A percentile compares a stretch with the other conserved stretches of the same genome.
Evolutionary conservation across 2,329 filamentous ascomycete species (phyloP).

Genomic region (Pseudocercospora musae): DNA sequence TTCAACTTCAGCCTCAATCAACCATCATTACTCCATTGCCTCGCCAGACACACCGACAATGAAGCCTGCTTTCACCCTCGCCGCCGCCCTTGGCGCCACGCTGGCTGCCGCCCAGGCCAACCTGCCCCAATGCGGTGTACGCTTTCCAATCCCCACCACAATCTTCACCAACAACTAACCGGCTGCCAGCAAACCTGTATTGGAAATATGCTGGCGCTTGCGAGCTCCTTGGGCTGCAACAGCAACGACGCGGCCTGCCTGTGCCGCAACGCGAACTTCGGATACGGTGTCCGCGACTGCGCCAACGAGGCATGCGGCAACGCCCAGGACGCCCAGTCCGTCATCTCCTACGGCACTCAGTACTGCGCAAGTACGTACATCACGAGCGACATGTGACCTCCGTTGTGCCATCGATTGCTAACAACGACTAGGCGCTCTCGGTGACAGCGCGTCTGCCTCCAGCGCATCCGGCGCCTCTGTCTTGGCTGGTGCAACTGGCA

Average conservation of each 20-base stretch:
- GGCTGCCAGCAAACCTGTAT: conserved; percentile 35
- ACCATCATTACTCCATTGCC: not conserved
- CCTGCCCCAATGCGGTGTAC: conserved; percentile 38
- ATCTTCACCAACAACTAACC: conserved; percentile 6
- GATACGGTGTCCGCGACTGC: conserved; percentile 41
- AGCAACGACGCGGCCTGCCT: conserved; percentile 35
- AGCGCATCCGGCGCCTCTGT: conserved; percentile 18
- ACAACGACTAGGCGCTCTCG: conserved; percentile 14
- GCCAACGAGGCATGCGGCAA: conserved; percentile 35
- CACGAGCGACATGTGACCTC: not conserved
- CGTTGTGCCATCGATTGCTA: conserved; percentile 1
- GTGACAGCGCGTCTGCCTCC: conserved; percentile 19
- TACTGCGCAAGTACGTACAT: conserved; percentile 33
- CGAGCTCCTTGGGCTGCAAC: conserved; percentile 34
- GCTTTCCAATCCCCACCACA: conserved; percentile 14
- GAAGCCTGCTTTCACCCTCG: conserved; percentile 33
- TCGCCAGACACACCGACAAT: conserved; percentile 26
- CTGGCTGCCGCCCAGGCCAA: conserved; percentile 34
- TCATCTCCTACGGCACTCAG: conserved; percentile 34
- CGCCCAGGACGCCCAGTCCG: conserved; percentile 25
- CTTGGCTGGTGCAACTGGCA: conserved; percentile 11
- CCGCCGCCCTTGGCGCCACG: conserved; percentile 34
- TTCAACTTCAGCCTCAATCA: not conserved
- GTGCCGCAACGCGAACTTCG: conserved; percentile 37
- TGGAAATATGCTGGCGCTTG: conserved; percentile 37